A percentile compares a stretch with the other conserved stretches of the same genome.
Evolutionary conservation across 768 basidiomycete species (phyloP).

Genomic region (Mycena pura): DNA sequence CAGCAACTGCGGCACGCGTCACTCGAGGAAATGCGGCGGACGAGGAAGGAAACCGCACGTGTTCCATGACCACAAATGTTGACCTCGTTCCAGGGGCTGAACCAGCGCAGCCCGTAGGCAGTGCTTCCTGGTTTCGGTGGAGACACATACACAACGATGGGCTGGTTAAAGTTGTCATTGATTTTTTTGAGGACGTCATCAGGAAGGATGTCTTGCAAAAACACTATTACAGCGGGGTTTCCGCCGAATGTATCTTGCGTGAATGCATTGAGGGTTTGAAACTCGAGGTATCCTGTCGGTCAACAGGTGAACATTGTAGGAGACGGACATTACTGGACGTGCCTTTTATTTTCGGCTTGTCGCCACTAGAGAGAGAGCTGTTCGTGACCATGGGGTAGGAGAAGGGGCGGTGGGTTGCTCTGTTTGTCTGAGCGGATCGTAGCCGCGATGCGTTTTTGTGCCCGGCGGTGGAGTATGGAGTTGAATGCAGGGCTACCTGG

Average conservation of each 20-base stretch:
- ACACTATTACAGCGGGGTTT: constrained; percentile 15
- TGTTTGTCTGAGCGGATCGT: too few relatives aligned
- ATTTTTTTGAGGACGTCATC: constrained; percentile 8
- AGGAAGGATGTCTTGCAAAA: background rate
- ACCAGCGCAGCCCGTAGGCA: constrained; percentile 12
- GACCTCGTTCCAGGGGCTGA: constrained; percentile 5
- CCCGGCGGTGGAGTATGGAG: too few relatives aligned
- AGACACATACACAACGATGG: constrained; percentile 12
- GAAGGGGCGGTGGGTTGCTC: too few relatives aligned
- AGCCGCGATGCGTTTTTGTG: too few relatives aligned
- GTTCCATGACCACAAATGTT: constrained; percentile 20
- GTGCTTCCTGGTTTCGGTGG: background rate
- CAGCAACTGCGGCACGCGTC: too few relatives aligned
- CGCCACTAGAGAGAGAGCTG: too few relatives aligned
- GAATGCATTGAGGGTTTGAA: constrained; percentile 6
- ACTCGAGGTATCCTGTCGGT: background rate
- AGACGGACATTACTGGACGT: too few relatives aligned
- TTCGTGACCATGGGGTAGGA: too few relatives aligned
- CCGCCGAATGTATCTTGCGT: background rate
- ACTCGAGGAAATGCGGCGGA: too few relatives aligned
- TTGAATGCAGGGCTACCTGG: too few relatives aligned
- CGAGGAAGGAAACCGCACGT: background rate
- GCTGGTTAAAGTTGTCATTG: constrained; percentile 9
- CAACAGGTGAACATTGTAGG: too few relatives aligned
- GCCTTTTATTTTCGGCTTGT: too few relatives aligned